phyloP scores from a whole-genome alignment of 2,329 filamentous ascomycete genomes.

The Phialophora macrospora region DNA sequence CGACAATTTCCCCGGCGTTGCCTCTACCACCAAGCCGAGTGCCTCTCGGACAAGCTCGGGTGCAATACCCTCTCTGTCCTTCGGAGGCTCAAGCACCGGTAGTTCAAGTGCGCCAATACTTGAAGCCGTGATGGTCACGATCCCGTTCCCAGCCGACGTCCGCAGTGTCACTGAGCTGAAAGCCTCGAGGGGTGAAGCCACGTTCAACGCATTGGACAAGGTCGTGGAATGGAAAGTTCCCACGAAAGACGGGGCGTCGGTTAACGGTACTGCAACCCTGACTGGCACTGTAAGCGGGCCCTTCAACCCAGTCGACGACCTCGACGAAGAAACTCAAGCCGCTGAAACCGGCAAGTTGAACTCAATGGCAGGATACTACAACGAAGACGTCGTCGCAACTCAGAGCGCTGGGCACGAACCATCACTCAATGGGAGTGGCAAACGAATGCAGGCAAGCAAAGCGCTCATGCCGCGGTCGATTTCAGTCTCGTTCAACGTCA shows the following conservation, averaged over 20 bases:
- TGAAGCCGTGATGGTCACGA: conserved; percentile 76
- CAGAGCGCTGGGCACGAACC: conserved; percentile 34
- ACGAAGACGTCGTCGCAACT: conserved; percentile 48
- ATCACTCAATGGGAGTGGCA: conserved; percentile 31
- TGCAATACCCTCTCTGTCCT: conserved; percentile 56
- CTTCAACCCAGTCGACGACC: conserved; percentile 49
- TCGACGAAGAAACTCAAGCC: conserved; percentile 41
- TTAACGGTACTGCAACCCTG: conserved; percentile 72
- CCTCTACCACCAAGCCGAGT: conserved; percentile 31
- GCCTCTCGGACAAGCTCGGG: conserved; percentile 51
- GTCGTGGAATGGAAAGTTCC: conserved; percentile 82
- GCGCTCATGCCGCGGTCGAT: conserved; percentile 80
- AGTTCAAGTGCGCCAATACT: conserved; percentile 65
- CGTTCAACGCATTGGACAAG: conserved; percentile 74
- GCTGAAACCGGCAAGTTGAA: conserved; percentile 41
- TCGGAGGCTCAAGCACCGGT: conserved; percentile 53
- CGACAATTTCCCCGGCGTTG: conserved; percentile 63
- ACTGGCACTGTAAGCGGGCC: conserved; percentile 79
- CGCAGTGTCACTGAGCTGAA: conserved; percentile 83
- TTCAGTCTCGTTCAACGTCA: conserved; percentile 67
- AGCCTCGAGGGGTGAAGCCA: conserved; percentile 80
- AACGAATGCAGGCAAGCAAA: conserved; percentile 61
- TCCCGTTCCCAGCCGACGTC: conserved; percentile 79
- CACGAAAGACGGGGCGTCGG: conserved; percentile 72
- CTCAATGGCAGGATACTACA: conserved; percentile 53